phyloP scores from a whole-genome alignment of 2,329 filamentous ascomycete genomes.

The Diaporthe citriasiana region DNA sequence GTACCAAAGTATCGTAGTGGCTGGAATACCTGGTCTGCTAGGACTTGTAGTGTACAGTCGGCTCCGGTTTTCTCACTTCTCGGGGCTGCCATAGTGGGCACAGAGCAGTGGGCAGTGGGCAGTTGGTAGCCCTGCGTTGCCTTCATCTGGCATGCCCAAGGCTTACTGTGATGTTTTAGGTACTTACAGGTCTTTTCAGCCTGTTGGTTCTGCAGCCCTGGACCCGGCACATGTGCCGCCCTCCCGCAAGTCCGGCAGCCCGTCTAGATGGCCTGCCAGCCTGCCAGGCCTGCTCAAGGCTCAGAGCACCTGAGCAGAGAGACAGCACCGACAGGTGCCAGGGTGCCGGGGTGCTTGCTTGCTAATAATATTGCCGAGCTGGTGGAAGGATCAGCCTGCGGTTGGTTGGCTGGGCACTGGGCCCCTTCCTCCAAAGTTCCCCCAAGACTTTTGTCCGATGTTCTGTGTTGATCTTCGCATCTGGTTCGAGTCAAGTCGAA shows the following conservation, averaged over 20 bases:
- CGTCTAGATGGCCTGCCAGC: neutral
- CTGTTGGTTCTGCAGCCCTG: conserved; percentile 29
- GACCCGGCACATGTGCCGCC: conserved; percentile 31
- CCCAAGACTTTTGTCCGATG: conserved; percentile 22
- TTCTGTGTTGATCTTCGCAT: conserved; percentile 21
- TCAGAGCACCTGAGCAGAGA: too few species aligned
- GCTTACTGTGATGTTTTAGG: too few species aligned
- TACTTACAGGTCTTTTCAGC: neutral
- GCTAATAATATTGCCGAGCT: conserved; percentile 31
- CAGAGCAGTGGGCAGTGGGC: neutral
- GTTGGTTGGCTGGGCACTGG: conserved; percentile 30
- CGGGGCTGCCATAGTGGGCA: conserved; percentile 22
- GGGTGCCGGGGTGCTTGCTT: conserved; percentile 8
- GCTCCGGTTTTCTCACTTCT: conserved; percentile 5
- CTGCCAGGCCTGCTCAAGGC: neutral
- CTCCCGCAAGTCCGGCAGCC: neutral
- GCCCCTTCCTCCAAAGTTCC: conserved; percentile 24
- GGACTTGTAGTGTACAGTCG: too few species aligned
- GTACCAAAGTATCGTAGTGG: neutral
- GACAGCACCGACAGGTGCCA: neutral
- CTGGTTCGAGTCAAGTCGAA: conserved; percentile 26
- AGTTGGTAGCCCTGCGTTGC: conserved; percentile 10
- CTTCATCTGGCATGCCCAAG: neutral
- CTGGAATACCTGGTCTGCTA: conserved; percentile 1
- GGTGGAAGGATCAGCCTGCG: conserved; percentile 36